These are phyloP conservation scores for Chlorella variabilis DNA, from an alignment of 163 green algal genomes.

Conservation along the genomic window DNA sequence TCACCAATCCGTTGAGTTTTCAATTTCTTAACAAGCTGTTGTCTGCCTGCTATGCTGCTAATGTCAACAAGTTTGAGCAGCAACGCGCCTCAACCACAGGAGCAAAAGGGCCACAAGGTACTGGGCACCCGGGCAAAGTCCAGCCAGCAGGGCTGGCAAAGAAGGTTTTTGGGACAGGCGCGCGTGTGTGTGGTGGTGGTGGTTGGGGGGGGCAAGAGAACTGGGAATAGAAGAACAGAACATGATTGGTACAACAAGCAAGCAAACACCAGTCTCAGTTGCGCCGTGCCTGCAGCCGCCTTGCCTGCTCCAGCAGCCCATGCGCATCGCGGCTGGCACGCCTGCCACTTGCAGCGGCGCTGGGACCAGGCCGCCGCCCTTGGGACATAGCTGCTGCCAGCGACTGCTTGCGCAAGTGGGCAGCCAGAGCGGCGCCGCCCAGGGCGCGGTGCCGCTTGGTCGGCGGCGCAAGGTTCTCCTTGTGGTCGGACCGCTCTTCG, in stretches of 20 bases:
- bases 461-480: slow-evolving; percentile 22
- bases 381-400: background rate
- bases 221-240: too few relatives aligned
- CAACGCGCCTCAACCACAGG: too few relatives aligned
- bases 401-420: background rate
- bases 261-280: background rate
- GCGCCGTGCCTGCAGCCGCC: background rate
- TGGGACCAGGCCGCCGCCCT: background rate
- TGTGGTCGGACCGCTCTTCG: background rate
- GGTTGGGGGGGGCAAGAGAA: background rate
- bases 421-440: slow-evolving; percentile 1
- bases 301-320: background rate
- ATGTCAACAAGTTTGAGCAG: too few relatives aligned
- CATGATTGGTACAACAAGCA: background rate
- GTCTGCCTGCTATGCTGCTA: too few relatives aligned
- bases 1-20: too few relatives aligned
- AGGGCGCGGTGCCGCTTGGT: slow-evolving; percentile 16
- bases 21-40: too few relatives aligned
- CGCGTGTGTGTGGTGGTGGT: too few relatives aligned
- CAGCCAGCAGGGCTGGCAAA: too few relatives aligned
- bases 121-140: too few relatives aligned
- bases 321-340: background rate
- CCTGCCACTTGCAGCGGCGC: background rate
- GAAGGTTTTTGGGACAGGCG: too few relatives aligned
- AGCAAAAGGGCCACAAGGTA: too few relatives aligned